Percentiles rank a stretch among this genome's conserved stretches.
phyloP scores from a whole-genome alignment of 257 asterid genomes.

The Solanum virginianum region DNA sequence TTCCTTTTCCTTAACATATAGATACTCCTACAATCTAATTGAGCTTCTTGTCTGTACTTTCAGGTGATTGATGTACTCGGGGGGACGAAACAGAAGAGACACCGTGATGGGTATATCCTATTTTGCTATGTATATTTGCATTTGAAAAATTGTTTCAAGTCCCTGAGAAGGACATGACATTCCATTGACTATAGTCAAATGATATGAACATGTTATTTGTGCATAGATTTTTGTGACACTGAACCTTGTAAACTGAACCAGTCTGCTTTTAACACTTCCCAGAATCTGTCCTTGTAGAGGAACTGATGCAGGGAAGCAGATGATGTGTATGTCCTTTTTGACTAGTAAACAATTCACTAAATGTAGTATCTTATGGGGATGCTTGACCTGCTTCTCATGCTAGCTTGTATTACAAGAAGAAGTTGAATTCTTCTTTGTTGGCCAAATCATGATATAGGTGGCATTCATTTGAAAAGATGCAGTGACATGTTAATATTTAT shows the following conservation, averaged over 20 bases:
- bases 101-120: conserved; percentile 68
- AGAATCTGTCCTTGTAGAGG: neutral
- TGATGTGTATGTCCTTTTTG: neutral
- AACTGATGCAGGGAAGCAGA: neutral
- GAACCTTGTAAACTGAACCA: neutral
- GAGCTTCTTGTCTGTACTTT: neutral
- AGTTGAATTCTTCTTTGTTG: neutral
- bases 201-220: neutral
- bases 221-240: neutral
- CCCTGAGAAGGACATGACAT: neutral
- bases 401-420: neutral
- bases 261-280: neutral
- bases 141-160: neutral
- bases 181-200: neutral
- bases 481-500: neutral
- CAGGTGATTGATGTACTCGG: conserved; percentile 79
- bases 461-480: neutral
- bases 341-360: neutral
- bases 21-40: conserved; percentile 3
- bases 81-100: conserved; percentile 65
- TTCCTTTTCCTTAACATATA: neutral
- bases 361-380: neutral
- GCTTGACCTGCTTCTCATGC: neutral
- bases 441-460: neutral
- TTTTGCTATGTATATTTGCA: neutral